Conservation (phyloP, 2,329 filamentous ascomycete genomes). For the Madurella mycetomatis region DNA sequence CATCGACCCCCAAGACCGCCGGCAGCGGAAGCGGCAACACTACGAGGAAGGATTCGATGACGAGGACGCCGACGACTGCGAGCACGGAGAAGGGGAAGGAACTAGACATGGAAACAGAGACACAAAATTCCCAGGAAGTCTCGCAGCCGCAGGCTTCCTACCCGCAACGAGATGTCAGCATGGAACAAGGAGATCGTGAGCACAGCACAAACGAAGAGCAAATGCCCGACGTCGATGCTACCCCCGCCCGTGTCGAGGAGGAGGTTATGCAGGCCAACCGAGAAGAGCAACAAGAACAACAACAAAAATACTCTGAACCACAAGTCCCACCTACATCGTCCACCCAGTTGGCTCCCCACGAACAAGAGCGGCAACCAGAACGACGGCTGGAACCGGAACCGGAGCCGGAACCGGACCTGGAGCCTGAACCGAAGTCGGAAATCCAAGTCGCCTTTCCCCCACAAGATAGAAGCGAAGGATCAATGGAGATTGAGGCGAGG, state of each 20-base stretch:
- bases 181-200: slow-evolving; percentile 1
- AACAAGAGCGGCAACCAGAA: no score
- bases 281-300: neutral
- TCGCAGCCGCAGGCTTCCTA: neutral
- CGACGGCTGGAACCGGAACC: neutral
- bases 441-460: slow-evolving; percentile 12
- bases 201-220: neutral
- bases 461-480: slow-evolving; percentile 12
- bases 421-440: slow-evolving; percentile 10
- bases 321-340: neutral
- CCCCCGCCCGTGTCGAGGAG: neutral
- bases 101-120: slow-evolving; percentile 15
- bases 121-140: slow-evolving; percentile 4
- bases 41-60: slow-evolving; percentile 25
- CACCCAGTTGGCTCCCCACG: neutral
- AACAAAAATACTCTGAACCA: neutral
- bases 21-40: slow-evolving; percentile 21
- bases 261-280: neutral
- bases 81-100: slow-evolving; percentile 27
- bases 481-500: slow-evolving; percentile 17
- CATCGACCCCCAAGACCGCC: slow-evolving; percentile 35
- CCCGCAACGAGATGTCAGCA: slow-evolving; percentile 8
- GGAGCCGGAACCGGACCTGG: neutral
- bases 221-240: neutral
- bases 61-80: slow-evolving; percentile 27